Evolutionary conservation across 495 filamentous ascomycete species (phyloP).

Genomic region (Penicillium mononematosum): DNA sequence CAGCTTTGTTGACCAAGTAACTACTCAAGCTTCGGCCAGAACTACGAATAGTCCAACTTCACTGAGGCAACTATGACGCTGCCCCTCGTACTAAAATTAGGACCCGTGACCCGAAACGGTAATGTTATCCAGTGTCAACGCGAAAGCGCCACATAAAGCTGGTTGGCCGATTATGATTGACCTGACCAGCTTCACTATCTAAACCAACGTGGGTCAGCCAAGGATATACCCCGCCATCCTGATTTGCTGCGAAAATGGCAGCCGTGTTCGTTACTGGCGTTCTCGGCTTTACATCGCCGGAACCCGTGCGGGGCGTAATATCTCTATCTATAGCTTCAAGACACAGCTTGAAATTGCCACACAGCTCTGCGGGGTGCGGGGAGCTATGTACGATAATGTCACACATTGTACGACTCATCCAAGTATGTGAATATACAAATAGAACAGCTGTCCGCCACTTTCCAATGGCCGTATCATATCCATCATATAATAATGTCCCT

Average conservation of each 20-base stretch:
- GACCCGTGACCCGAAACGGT: constrained; percentile 2
- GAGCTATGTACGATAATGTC: not conserved
- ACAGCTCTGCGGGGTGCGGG: constrained; percentile 2
- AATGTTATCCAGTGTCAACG: constrained; percentile 3
- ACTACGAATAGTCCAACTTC: not conserved
- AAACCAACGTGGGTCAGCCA: constrained; percentile 1
- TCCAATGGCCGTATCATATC: not conserved
- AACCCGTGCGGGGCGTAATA: constrained; percentile 14
- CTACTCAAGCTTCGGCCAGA: too few relatives aligned
- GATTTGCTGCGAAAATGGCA: not conserved
- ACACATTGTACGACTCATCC: constrained; percentile 1
- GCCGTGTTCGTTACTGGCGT: not conserved
- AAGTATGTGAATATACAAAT: constrained; percentile 4
- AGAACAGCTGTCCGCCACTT: not conserved
- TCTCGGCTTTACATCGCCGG: constrained; percentile 10
- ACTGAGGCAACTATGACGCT: not conserved
- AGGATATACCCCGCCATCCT: not conserved
- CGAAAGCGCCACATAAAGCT: not conserved
- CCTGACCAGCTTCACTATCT: not conserved
- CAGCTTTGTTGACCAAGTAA: too few relatives aligned
- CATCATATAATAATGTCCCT: constrained; percentile 18
- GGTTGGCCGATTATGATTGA: not conserved
- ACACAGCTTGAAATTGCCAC: not conserved
- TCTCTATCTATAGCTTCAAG: constrained; percentile 1
- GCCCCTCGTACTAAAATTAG: not conserved